Percentiles rank a stretch among this genome's conserved stretches.
phyloP scores from a whole-genome alignment of 495 filamentous ascomycete species.

The Talaromyces liani region DNA sequence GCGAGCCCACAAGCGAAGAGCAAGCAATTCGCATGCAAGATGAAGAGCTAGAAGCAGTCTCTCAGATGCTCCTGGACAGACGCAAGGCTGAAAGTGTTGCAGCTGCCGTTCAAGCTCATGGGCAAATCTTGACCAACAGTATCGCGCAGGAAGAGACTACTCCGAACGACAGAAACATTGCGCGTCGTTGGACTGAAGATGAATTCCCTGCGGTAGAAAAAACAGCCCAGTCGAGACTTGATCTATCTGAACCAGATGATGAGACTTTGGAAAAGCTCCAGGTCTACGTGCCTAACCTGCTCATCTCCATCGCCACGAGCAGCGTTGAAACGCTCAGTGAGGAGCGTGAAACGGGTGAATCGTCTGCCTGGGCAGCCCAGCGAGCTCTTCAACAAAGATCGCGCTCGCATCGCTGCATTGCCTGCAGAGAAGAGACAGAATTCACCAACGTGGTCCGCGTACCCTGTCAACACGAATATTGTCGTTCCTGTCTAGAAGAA shows the following conservation, averaged over 20 bases:
- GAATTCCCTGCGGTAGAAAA: background rate
- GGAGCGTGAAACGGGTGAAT: background rate
- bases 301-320: background rate
- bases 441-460: conserved; percentile 7
- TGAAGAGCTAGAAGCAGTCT: conserved; percentile 8
- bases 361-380: background rate
- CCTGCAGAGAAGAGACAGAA: conserved; percentile 11
- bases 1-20: conserved; percentile 11
- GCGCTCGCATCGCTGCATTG: conserved; percentile 8
- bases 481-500: conserved; percentile 29
- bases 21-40: conserved; percentile 10
- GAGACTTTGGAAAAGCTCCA: conserved; percentile 5
- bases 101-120: background rate
- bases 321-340: background rate
- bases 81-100: background rate
- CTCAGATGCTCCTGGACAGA: background rate
- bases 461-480: conserved; percentile 38
- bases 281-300: background rate
- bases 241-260: background rate
- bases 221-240: background rate
- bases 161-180: background rate
- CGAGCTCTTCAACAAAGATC: background rate
- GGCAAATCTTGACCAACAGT: background rate
- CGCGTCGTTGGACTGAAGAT: background rate
- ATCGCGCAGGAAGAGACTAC: background rate